A percentile compares a stretch with the other conserved stretches of the same genome.
Evolutionary conservation across 2,329 filamentous ascomycete species (phyloP).

Genomic region (Fusarium staphyleae): DNA sequence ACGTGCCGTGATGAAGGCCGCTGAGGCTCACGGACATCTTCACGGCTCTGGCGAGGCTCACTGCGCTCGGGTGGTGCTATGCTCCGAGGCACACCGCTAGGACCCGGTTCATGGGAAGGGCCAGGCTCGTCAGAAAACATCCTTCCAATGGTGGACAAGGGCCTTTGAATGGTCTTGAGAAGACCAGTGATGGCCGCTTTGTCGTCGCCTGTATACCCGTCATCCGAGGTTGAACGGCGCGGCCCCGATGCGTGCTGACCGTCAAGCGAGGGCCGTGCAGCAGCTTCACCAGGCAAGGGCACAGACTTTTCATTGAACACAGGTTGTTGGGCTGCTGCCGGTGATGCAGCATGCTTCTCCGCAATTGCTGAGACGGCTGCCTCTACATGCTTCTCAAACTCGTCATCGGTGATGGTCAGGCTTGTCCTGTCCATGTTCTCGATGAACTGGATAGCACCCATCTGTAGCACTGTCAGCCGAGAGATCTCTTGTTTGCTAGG

Average conservation of each 20-base stretch:
- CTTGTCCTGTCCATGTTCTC: conserved; percentile 95
- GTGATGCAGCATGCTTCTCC: conserved; percentile 74
- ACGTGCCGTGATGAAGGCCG: conserved; percentile 50
- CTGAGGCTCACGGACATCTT: conserved; percentile 41
- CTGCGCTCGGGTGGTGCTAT: conserved; percentile 46
- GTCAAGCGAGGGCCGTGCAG: conserved; percentile 54
- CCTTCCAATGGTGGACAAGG: conserved; percentile 87
- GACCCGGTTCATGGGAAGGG: conserved; percentile 45
- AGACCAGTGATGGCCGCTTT: conserved; percentile 83
- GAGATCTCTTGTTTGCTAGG: background rate
- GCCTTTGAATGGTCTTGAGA: conserved; percentile 87
- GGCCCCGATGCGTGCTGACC: conserved; percentile 48
- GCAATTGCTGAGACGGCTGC: conserved; percentile 94
- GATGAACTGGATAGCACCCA: conserved; percentile 95
- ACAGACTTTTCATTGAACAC: conserved; percentile 55
- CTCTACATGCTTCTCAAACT: conserved; percentile 97
- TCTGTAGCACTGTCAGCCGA: conserved; percentile 52
- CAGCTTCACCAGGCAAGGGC: conserved; percentile 39
- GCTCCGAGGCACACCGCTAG: conserved; percentile 48
- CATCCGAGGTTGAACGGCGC: conserved; percentile 62
- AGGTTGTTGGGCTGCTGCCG: conserved; percentile 49
- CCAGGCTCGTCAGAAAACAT: conserved; percentile 81
- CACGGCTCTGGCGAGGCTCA: conserved; percentile 45
- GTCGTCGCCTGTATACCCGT: conserved; percentile 68
- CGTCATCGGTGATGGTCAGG: conserved; percentile 90